Conservation (phyloP, 495 filamentous ascomycete genomes). For the Penicillium lividum region DNA sequence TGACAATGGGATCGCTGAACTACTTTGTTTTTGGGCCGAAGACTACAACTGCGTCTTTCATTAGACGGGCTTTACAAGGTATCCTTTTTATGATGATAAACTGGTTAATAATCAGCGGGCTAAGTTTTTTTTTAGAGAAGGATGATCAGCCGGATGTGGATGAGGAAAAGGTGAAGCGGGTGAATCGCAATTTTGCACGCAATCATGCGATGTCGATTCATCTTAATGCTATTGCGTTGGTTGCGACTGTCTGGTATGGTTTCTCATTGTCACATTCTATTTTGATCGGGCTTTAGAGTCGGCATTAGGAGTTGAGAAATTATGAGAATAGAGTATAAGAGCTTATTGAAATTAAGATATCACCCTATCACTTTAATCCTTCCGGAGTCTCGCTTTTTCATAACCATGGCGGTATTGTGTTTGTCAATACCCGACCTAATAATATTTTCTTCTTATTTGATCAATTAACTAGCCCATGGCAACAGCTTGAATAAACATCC, state of each 20-base stretch:
- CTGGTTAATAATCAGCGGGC: not conserved
- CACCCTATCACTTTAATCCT: too few species aligned
- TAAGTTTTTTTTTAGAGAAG: slow-evolving; percentile 13
- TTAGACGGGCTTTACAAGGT: slow-evolving; percentile 48
- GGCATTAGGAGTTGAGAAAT: not conserved
- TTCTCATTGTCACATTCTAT: slow-evolving; percentile 41
- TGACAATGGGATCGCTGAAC: slow-evolving; percentile 47
- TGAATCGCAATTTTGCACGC: slow-evolving; percentile 46
- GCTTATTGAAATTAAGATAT: too few species aligned
- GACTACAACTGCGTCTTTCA: slow-evolving; percentile 44
- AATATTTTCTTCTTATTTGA: not conserved
- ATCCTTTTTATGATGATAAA: not conserved
- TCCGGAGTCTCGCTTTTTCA: too few species aligned
- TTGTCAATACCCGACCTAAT: too few species aligned
- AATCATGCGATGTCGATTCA: slow-evolving; percentile 60
- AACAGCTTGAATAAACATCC: slow-evolving; percentile 18
- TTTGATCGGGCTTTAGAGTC: slow-evolving; percentile 5
- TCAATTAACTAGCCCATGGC: not conserved
- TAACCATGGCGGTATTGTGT: too few species aligned
- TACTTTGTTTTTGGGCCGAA: slow-evolving; percentile 47
- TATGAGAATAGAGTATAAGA: not conserved
- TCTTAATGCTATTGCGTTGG: slow-evolving; percentile 52
- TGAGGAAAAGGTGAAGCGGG: slow-evolving; percentile 34
- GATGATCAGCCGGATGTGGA: slow-evolving; percentile 13
- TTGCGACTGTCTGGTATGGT: slow-evolving; percentile 53